Evolutionary conservation across 768 basidiomycete genomes (phyloP).

Genomic region (Pleurotus citrinopileatus): DNA sequence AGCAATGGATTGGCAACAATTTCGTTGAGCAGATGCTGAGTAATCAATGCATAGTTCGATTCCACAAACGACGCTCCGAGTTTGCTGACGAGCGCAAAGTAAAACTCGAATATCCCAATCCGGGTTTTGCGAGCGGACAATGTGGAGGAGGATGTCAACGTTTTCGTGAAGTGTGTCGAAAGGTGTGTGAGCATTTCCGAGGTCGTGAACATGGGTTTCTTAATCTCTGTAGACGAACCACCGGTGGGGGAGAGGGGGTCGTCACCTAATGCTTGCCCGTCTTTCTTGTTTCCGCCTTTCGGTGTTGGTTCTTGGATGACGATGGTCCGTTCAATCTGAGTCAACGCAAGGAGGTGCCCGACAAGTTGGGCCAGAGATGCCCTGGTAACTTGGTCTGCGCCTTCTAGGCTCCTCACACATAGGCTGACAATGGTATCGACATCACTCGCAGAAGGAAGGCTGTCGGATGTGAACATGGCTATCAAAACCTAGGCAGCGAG

Average conservation of each 20-base stretch:
- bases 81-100: constrained; percentile 69
- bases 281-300: constrained; percentile 53
- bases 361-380: constrained; percentile 75
- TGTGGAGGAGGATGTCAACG: constrained; percentile 37
- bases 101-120: constrained; percentile 88
- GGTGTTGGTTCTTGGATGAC: constrained; percentile 44
- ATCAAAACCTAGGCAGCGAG: constrained; percentile 33
- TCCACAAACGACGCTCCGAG: constrained; percentile 83
- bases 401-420: constrained; percentile 75
- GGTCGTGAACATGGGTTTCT: constrained; percentile 68
- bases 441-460: constrained; percentile 59
- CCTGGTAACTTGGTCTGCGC: constrained; percentile 80
- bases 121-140: constrained; percentile 52
- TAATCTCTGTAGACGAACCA: constrained; percentile 47
- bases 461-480: constrained; percentile 56
- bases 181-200: constrained; percentile 82
- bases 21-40: constrained; percentile 76
- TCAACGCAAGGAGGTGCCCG: constrained; percentile 80
- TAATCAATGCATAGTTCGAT: constrained; percentile 74
- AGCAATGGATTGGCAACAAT: constrained; percentile 53
- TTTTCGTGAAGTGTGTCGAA: constrained; percentile 78
- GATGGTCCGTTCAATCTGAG: constrained; percentile 65
- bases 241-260: constrained; percentile 46
- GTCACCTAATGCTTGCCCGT: constrained; percentile 50
- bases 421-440: constrained; percentile 71